Evolutionary conservation across 805 yeast genomes (phyloP).

Genomic region (Lipomyces kockii): DNA sequence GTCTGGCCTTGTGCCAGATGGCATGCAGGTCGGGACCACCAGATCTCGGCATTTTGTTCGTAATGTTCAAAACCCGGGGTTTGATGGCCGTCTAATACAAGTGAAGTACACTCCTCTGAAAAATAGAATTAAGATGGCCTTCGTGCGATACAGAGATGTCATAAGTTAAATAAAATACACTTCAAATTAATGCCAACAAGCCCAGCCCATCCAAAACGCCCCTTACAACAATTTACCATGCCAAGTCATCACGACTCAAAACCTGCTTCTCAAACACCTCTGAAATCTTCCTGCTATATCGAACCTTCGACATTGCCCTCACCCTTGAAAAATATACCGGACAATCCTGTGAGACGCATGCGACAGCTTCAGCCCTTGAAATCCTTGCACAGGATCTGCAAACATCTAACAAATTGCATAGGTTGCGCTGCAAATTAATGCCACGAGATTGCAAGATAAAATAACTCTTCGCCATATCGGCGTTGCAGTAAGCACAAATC

Average conservation of each 20-base stretch:
- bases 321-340: slow-evolving; percentile 61
- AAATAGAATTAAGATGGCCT: too few relatives aligned
- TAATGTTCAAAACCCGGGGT: too few relatives aligned
- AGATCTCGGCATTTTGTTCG: too few relatives aligned
- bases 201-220: neutral
- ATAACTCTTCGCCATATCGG: slow-evolving; percentile 19
- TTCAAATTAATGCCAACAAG: neutral
- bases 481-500: slow-evolving; percentile 33
- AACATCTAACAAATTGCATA: slow-evolving; percentile 37
- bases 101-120: too few relatives aligned
- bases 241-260: neutral
- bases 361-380: slow-evolving; percentile 43
- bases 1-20: too few relatives aligned
- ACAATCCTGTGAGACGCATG: slow-evolving; percentile 69
- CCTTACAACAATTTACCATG: neutral
- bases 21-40: too few relatives aligned
- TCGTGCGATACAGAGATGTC: too few relatives aligned
- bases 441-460: slow-evolving; percentile 29
- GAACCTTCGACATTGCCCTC: slow-evolving; percentile 43
- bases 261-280: slow-evolving; percentile 4
- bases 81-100: too few relatives aligned
- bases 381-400: slow-evolving; percentile 45
- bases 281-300: slow-evolving; percentile 5
- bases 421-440: slow-evolving; percentile 29
- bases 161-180: neutral